phyloP scores from a whole-genome alignment of 1,284 basidiomycete species.

The Paramarasmius palmivorus region DNA sequence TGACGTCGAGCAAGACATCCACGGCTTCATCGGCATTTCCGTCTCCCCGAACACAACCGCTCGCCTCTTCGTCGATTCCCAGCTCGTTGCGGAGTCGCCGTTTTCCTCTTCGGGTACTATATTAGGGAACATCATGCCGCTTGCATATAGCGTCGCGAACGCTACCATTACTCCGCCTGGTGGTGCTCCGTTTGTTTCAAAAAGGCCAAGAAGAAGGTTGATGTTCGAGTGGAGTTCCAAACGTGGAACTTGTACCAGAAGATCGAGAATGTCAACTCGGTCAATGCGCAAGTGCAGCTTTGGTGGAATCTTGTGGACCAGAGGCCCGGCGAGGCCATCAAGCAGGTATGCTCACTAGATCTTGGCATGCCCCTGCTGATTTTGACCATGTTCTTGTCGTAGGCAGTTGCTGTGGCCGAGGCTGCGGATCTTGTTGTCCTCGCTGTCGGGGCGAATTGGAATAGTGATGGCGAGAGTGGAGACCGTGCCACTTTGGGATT shows the following conservation, averaged over 20 bases:
- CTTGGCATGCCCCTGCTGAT: background rate
- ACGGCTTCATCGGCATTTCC: slow-evolving; percentile 17
- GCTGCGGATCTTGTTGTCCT: slow-evolving; percentile 27
- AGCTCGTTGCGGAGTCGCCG: slow-evolving; percentile 18
- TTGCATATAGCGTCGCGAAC: slow-evolving; percentile 20
- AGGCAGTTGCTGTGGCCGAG: slow-evolving; percentile 26
- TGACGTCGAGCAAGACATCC: slow-evolving; percentile 22
- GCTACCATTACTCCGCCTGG: slow-evolving; percentile 24
- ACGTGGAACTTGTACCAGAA: slow-evolving; percentile 28
- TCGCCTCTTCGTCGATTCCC: slow-evolving; percentile 9
- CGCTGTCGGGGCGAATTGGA: slow-evolving; percentile 30
- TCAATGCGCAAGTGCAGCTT: slow-evolving; percentile 28
- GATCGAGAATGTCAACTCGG: slow-evolving; percentile 27
- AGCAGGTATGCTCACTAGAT: slow-evolving; percentile 14
- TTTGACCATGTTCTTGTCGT: background rate
- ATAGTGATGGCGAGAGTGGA: slow-evolving; percentile 29
- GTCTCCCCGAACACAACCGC: slow-evolving; percentile 14
- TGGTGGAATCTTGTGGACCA: slow-evolving; percentile 30
- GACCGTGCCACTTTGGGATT: slow-evolving; percentile 28
- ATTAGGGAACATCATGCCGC: slow-evolving; percentile 25
- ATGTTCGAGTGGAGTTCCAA: slow-evolving; percentile 25
- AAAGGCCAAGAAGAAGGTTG: slow-evolving; percentile 19
- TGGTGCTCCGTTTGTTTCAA: slow-evolving; percentile 22
- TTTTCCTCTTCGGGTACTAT: slow-evolving; percentile 22
- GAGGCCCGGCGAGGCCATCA: slow-evolving; percentile 19